Conservation (phyloP, 331 rosid genomes). For the Pyracantha coccinea region DNA sequence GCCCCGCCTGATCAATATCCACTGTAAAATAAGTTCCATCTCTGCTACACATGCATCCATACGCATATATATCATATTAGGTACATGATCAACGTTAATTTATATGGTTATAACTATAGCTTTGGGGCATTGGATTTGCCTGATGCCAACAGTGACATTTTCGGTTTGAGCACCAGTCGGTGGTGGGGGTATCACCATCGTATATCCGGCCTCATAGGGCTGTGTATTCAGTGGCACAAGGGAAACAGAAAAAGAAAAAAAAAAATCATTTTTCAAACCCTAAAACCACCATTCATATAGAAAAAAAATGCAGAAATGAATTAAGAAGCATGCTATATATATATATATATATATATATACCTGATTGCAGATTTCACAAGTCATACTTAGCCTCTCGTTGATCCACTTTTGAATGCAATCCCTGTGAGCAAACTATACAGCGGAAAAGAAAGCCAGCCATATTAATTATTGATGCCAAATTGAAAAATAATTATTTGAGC, state of each 20-base stretch:
- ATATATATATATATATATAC: too few species aligned
- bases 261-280: background rate
- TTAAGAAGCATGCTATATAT: background rate
- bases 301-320: background rate
- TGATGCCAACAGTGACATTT: background rate
- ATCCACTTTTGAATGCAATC: constrained; percentile 1
- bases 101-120: background rate
- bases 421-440: background rate
- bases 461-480: too few species aligned
- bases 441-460: background rate
- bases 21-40: background rate
- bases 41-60: background rate
- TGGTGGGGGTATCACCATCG: background rate
- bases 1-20: background rate
- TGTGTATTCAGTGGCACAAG: background rate
- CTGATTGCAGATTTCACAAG: constrained; percentile 2
- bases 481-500: too few species aligned
- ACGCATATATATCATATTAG: background rate
- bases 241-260: background rate
- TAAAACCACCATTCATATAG: too few species aligned
- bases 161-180: background rate
- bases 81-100: background rate
- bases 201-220: background rate
- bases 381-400: background rate
- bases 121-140: background rate